Evolutionary conservation across 306 rosid species (phyloP).

Genomic region (Fagus sylvatica): DNA sequence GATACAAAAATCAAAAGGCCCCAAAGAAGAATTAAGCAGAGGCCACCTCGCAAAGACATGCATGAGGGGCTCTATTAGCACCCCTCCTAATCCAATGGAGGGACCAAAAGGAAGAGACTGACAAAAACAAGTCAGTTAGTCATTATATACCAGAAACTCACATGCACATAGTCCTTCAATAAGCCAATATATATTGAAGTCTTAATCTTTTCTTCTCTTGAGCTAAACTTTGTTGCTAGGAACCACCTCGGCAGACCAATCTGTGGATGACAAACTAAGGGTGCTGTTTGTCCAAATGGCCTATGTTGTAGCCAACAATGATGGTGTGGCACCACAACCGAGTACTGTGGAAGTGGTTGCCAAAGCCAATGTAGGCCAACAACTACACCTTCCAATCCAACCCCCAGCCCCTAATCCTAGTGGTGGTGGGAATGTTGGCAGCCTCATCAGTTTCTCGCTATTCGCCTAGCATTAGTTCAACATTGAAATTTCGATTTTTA

Average conservation of each 20-base stretch:
- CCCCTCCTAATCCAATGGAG: too few species aligned
- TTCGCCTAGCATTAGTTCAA: not conserved
- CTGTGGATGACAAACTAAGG: slow-evolving; percentile 28
- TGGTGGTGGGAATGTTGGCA: slow-evolving; percentile 6
- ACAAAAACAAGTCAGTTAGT: too few species aligned
- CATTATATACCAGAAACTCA: too few species aligned
- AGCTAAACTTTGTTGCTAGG: not conserved
- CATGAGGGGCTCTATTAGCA: too few species aligned
- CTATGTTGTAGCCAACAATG: slow-evolving; percentile 22
- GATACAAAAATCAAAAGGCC: too few species aligned
- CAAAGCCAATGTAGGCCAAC: not conserved
- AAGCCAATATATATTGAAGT: not conserved
- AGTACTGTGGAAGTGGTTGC: not conserved
- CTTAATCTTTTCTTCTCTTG: not conserved
- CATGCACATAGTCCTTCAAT: too few species aligned
- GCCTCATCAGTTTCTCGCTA: slow-evolving; percentile 31
- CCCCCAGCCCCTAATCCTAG: not conserved
- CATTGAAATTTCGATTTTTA: too few species aligned
- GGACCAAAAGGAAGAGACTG: too few species aligned
- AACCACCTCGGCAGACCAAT: slow-evolving; percentile 9
- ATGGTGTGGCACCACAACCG: not conserved
- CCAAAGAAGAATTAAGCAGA: too few species aligned
- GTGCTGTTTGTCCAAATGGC: not conserved
- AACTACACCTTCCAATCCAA: not conserved
- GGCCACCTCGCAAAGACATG: too few species aligned